A percentile compares a stretch with the other conserved stretches of the same genome.
phyloP scores from a whole-genome alignment of 2,329 filamentous ascomycete genomes.

The Cryphonectria carpinicola region DNA sequence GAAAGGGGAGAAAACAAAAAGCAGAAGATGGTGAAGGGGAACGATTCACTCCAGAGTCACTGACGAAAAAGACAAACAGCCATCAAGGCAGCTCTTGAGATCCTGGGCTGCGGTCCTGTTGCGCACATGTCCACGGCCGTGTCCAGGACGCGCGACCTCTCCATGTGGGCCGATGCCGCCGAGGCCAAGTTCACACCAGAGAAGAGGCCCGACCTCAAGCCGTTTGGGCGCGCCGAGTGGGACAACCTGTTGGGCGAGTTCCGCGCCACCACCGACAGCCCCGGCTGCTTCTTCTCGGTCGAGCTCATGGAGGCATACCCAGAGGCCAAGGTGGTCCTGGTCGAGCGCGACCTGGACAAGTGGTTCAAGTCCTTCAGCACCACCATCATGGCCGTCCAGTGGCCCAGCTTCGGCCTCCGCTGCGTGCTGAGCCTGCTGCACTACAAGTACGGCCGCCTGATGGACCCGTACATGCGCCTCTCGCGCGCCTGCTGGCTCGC shows the following conservation, averaged over 20 bases:
- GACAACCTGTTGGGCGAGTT: constrained; percentile 25
- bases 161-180: constrained; percentile 22
- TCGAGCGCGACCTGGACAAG: constrained; percentile 37
- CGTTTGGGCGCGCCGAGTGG: constrained; percentile 24
- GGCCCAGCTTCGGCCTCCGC: constrained; percentile 20
- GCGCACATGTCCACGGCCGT: constrained; percentile 26
- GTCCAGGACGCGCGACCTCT: constrained; percentile 21
- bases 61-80: constrained; percentile 2
- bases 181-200: constrained; percentile 25
- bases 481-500: constrained; percentile 12
- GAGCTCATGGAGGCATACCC: constrained; percentile 50
- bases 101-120: constrained; percentile 22
- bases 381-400: constrained; percentile 25
- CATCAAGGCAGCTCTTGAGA: constrained; percentile 23
- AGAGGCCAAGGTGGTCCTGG: constrained; percentile 47
- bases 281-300: constrained; percentile 26
- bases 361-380: constrained; percentile 37
- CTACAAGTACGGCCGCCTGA: constrained; percentile 22
- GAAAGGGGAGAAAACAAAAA: no score
- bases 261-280: constrained; percentile 22
- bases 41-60: not conserved
- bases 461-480: constrained; percentile 23
- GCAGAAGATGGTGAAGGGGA: not conserved
- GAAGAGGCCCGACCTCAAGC: constrained; percentile 16
- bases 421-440: constrained; percentile 18